phyloP scores from a whole-genome alignment of 352 stramenopile species.

The Phytophthora litchii region DNA sequence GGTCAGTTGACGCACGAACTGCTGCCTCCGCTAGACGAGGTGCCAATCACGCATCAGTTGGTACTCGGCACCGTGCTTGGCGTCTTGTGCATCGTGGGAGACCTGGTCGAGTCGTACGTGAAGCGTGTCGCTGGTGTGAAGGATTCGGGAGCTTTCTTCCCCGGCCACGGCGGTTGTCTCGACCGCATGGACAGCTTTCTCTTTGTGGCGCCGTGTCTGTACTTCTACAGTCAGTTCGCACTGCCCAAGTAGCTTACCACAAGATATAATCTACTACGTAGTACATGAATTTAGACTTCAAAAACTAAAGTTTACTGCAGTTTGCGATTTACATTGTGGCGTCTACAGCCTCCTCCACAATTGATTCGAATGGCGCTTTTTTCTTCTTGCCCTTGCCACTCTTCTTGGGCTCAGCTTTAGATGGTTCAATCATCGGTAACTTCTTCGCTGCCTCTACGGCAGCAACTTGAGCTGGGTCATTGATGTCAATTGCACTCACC shows the following conservation, averaged over 20 bases:
- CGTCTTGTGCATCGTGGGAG: conserved; percentile 64
- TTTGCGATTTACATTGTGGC: conserved; percentile 50
- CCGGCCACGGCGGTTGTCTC: conserved; percentile 76
- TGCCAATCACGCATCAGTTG: conserved; percentile 46
- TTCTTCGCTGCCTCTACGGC: conserved; percentile 12
- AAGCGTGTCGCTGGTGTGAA: conserved; percentile 77
- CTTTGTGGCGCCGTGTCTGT: conserved; percentile 66
- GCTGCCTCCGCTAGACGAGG: conserved; percentile 34
- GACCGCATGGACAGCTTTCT: conserved; percentile 85
- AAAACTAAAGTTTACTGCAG: conserved; percentile 11
- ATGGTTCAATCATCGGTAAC: conserved; percentile 10
- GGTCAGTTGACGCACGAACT: conserved; percentile 23
- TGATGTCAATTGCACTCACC: conserved; percentile 32
- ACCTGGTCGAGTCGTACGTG: conserved; percentile 71
- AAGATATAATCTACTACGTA: background rate
- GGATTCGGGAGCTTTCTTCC: conserved; percentile 75
- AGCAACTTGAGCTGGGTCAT: conserved; percentile 37
- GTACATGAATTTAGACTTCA: conserved; percentile 10
- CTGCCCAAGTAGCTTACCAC: conserved; percentile 12
- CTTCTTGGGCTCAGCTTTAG: conserved; percentile 19
- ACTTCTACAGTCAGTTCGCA: conserved; percentile 51
- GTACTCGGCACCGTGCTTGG: conserved; percentile 50
- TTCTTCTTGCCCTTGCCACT: conserved; percentile 33
- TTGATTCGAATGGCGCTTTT: conserved; percentile 35
- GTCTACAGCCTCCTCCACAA: conserved; percentile 63